These are phyloP conservation scores for Suhomyces panamericanus DNA, from an alignment of 1,139 yeast species.

Conservation along the genomic window DNA sequence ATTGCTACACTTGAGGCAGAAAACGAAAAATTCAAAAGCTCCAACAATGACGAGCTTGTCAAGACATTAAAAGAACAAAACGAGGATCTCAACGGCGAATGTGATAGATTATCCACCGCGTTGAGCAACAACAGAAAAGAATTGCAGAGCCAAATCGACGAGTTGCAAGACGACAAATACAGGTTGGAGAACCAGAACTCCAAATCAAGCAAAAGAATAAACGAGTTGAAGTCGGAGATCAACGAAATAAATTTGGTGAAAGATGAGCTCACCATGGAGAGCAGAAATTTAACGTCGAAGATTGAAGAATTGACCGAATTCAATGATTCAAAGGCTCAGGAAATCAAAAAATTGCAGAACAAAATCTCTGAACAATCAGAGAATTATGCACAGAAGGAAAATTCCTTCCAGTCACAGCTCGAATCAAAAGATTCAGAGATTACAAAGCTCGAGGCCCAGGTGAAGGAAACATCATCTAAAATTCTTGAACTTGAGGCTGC, in stretches of 20 bases:
- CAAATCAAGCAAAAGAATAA: constrained; percentile 34
- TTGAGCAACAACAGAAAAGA: constrained; percentile 49
- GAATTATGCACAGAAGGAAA: constrained; percentile 12
- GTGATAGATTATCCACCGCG: constrained; percentile 59
- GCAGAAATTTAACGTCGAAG: constrained; percentile 40
- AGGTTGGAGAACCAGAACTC: constrained; percentile 40
- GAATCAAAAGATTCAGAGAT: constrained; percentile 11
- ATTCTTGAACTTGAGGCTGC: constrained; percentile 17
- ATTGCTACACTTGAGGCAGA: constrained; percentile 29
- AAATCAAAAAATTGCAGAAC: constrained; percentile 11
- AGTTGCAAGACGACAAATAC: constrained; percentile 50
- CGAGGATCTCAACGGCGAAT: constrained; percentile 59
- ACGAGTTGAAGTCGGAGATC: constrained; percentile 42
- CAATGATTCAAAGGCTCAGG: constrained; percentile 7
- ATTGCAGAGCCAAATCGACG: constrained; percentile 41
- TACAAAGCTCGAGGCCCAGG: constrained; percentile 3
- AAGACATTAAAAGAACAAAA: constrained; percentile 51
- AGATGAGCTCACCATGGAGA: constrained; percentile 50
- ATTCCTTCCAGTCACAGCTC: not conserved
- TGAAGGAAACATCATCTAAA: not conserved
- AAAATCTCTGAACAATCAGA: constrained; percentile 4
- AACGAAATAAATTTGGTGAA: constrained; percentile 49
- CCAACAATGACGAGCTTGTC: constrained; percentile 14
- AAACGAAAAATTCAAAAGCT: constrained; percentile 22
- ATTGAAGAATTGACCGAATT: constrained; percentile 47